Evolutionary conservation across 495 filamentous ascomycete genomes (phyloP), one percentile per base, ranked within the genome.

Genomic region (Aspergillus bridgeri): DNA sequence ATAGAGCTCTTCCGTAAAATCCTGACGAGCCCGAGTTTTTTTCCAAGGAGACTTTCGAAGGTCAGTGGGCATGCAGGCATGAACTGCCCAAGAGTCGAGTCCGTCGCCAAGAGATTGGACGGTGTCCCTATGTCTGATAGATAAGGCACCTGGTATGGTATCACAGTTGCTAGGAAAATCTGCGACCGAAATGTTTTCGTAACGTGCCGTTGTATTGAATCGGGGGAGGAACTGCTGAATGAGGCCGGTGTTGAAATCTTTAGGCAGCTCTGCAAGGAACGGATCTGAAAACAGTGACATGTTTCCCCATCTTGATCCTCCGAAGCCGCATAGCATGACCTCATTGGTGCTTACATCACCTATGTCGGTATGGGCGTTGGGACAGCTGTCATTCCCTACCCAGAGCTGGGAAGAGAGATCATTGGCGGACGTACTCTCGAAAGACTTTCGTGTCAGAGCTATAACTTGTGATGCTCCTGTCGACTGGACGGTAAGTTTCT

Each of bases 181-280:
- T 11, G 45, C 43, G 3, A 46, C 21, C 1, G 45, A 20, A 38
- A 71, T 67, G 42, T 15, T 53, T 21, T 69, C 56, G 42, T 65
- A 65, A 3, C 25, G 47, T 2, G 61, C 62, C 5, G 62, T 65
- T 1, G 67, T 67, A 43, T 70, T 74, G 46, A 74, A 18, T 2
- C 70, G 63, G 20, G 69, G 67, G 11, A 57, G 17, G 49, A 70
- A 74, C 52, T 74, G 70, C 20, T 23, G 54, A 43, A 67, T 46
- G 0, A 74, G 48, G 18, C 69, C 69, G 8, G 64, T 70, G 51
- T 63, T 61, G 42, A 51, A 63, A 7, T 20, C 52, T 18, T 21
- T 56, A 0, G 64, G 61, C 0, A 69, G 57, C 44, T 66, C 50
- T 9, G 68, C 58, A 21, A 65, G 29, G 49, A 69, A 69, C 9